Evolutionary conservation across 306 rosid species (phyloP), one percentile per base, ranked within the genome.

Genomic region (Casuarina glauca): DNA sequence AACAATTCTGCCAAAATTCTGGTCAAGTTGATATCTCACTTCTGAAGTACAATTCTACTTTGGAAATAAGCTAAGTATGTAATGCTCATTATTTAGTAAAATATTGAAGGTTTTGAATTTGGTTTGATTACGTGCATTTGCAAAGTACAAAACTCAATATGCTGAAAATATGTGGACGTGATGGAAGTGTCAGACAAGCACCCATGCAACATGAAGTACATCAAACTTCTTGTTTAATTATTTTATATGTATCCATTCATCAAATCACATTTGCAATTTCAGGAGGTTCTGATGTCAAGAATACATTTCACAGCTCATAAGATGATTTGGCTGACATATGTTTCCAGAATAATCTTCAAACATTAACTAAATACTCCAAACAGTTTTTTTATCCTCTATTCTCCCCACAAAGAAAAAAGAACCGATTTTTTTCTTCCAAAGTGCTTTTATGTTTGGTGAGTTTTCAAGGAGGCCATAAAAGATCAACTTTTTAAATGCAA

Each of bases 381-480:
- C 64, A 39, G 73, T 15, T 66, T 9, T 68, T 41, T 10, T 20
- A 69, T 44, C 15, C 44, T 17, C 54, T 12, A 5, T 41, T 9
- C 49, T 42, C 70, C 45, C 70, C 63, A 19, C 63, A 20, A 17
- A 19, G 32, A 55, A 17, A 55, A 55, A 55, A 8, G 78, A 38
- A 62, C 32, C 32, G 32, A 26, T 26, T 26, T 26, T 26, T 26
- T 26, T 26, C 32, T 26, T 26, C 32, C 32, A 66, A 16, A 16
- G 16, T 16, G 48, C 49, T 76, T 35, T 19, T 52, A 62, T 57
- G 54, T 70, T 49, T 54, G 46, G 54, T 39, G 45, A 71, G 74
- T 68, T 44, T 26, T 50, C 48, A 55, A 50, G 71, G 38, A 76
- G 67, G 70, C 7, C 70, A 36, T 53, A 55, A 70, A 63, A 74